Conservation (phyloP, 192 early-diverging fungal genomes). For the Linnemannia zychae region DNA sequence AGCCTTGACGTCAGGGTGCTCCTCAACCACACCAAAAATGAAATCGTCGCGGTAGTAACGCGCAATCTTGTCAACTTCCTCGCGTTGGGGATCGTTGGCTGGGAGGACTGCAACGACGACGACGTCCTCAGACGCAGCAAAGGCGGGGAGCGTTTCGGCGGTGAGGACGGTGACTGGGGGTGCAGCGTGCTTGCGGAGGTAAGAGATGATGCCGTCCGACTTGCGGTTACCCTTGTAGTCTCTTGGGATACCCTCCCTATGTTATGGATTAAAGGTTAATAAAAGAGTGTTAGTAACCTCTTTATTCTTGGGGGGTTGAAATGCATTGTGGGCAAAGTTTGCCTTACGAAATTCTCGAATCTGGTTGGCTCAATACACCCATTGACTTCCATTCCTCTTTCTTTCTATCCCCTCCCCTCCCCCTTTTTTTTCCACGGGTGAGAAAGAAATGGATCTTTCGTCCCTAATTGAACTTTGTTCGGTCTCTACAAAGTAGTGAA, state of each 20-base stretch:
- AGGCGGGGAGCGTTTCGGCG: constrained; percentile 75
- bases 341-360: not conserved
- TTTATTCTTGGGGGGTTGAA: too few relatives aligned
- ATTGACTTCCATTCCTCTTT: not conserved
- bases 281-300: not conserved
- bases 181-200: constrained; percentile 91
- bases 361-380: not conserved
- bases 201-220: constrained; percentile 83
- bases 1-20: constrained; percentile 52
- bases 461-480: not conserved
- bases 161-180: constrained; percentile 83
- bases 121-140: constrained; percentile 84
- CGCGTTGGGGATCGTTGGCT: constrained; percentile 65
- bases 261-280: not conserved
- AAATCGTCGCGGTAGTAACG: constrained; percentile 87
- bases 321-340: not conserved
- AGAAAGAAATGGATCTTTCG: not conserved
- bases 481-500: not conserved
- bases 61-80: constrained; percentile 73
- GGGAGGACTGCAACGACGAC: constrained; percentile 89
- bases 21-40: constrained; percentile 78
- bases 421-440: not conserved
- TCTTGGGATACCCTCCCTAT: constrained; percentile 69
- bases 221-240: constrained; percentile 91
- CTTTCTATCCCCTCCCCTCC: not conserved